Percentiles rank a stretch among this genome's conserved stretches.
phyloP scores from a whole-genome alignment of 2,329 filamentous ascomycete genomes.

The Talaromyces atroroseus region DNA sequence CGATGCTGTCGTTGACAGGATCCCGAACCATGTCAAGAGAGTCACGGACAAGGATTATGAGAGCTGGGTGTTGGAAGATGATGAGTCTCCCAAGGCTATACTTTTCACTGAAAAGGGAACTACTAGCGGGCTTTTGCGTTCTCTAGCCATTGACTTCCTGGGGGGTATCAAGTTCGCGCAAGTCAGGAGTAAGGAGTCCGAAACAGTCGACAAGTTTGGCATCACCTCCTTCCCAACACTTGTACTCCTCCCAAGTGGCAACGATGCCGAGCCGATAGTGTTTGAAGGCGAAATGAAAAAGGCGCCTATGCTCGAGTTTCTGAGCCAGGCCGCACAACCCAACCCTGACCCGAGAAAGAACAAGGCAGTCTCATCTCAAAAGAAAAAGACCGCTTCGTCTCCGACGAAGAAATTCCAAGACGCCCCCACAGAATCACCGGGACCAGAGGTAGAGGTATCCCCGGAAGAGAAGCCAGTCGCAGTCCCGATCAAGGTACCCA shows the following conservation, averaged over 20 bases:
- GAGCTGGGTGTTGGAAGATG: conserved; percentile 62
- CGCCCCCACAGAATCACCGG: conserved; percentile 51
- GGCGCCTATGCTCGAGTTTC: conserved; percentile 71
- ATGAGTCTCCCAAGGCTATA: conserved; percentile 73
- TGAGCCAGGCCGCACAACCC: conserved; percentile 70
- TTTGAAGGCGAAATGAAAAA: conserved; percentile 86
- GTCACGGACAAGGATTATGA: conserved; percentile 75
- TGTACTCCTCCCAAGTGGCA: conserved; percentile 68
- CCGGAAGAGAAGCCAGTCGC: conserved; percentile 35
- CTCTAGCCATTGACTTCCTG: conserved; percentile 85
- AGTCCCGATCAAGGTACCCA: conserved; percentile 53
- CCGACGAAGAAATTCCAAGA: conserved; percentile 31
- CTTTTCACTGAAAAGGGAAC: conserved; percentile 92
- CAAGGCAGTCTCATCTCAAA: conserved; percentile 32
- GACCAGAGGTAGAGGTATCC: conserved; percentile 42
- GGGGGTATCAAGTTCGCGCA: conserved; percentile 75
- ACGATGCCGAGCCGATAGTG: conserved; percentile 57
- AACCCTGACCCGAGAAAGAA: conserved; percentile 60
- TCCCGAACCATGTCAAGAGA: conserved; percentile 84
- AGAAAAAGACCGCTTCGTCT: conserved; percentile 43
- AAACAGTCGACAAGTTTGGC: conserved; percentile 66
- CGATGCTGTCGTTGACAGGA: conserved; percentile 76
- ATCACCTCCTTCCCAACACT: conserved; percentile 74
- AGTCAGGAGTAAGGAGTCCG: conserved; percentile 72
- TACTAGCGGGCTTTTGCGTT: conserved; percentile 74